Base-by-base conservation (phyloP, 2,329 filamentous ascomycete genomes). In the Calonectria pseudoturangicola region DNA sequence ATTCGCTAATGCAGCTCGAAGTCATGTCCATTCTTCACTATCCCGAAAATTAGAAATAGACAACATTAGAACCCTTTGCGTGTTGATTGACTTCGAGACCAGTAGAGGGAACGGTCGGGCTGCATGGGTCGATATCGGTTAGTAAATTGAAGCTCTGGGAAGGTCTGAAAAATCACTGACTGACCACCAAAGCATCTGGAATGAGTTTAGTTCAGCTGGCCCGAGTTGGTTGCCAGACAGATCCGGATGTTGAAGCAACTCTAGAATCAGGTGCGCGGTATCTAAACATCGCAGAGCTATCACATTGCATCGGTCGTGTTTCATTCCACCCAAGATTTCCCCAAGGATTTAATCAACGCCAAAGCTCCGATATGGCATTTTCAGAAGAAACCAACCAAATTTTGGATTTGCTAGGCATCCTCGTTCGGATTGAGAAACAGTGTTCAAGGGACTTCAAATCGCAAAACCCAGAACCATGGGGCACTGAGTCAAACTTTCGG, bases 91-190 rank as follows among this genome's bases (percentile, higher is more conserved):
- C 33, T 67, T 33, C 51, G 67, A 66, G 16, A 30, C 67, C 5
- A 73, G 56, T 25, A 41, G 27, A 28, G 51, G 45, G 3, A 58
- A 54, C 33, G 66, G 71, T 12, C 60, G 62, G 9, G 33, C 28
- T 16, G 66, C 71, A 12, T 73, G 71, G 71, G 30, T 68, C 12
- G 71, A 70, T 18, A 70, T 73, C 1, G 62, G 71, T 73, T 18
- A 56, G 67, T 36, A n/a, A 10, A 30, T 16, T 10, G 2, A 2
- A 2, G 7, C 21, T 36, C 6, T 54, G 36, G 3, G 25, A 15
- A 25, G 2, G 18, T 6, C 10, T 2, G 12, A 13, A 16, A 16
- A 15, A 33, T 36, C 9, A 43, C 39, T 50, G 3, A 33, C 43
- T 47, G 3, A 21, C 21, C 21, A 21, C 8, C 30, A 25, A 64